These are phyloP conservation scores for Penstemon eatonii DNA, from an alignment of 257 asterid genomes.

Conservation along the genomic window DNA sequence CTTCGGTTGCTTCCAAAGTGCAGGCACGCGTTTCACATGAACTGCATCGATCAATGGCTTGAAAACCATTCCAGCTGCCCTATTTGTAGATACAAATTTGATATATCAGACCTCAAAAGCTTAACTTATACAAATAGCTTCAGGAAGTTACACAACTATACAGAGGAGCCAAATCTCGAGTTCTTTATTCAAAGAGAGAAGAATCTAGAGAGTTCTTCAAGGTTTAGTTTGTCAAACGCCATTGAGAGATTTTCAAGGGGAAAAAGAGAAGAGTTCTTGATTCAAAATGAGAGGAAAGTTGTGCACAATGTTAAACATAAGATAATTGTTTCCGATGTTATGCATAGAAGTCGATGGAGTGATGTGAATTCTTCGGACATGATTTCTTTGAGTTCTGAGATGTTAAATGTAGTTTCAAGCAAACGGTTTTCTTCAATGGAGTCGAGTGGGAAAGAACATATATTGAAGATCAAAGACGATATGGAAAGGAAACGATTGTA, in stretches of 20 bases:
- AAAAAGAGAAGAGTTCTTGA: conserved; percentile 36
- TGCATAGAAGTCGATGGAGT: conserved; percentile 66
- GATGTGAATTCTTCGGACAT: conserved; percentile 62
- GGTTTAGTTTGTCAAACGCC: conserved; percentile 32
- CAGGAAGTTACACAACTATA: conserved; percentile 10
- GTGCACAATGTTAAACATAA: conserved; percentile 51
- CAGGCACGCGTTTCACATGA: conserved; percentile 53
- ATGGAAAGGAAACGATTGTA: conserved; percentile 34
- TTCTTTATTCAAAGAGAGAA: conserved; percentile 42
- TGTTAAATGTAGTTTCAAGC: conserved; percentile 40
- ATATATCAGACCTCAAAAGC: conserved; percentile 32
- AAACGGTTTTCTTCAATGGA: conserved; percentile 28
- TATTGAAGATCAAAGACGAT: conserved; percentile 45
- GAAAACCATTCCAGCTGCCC: conserved; percentile 62
- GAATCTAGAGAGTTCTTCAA: conserved; percentile 26
- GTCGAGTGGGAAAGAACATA: conserved; percentile 21
- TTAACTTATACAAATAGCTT: conserved; percentile 33
- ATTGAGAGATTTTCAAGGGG: conserved; percentile 30
- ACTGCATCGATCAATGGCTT: conserved; percentile 52
- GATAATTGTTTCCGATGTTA: conserved; percentile 52
- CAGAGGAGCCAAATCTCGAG: conserved; percentile 33
- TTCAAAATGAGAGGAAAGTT: conserved; percentile 9
- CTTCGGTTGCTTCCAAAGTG: conserved; percentile 58
- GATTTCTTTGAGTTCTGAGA: conserved; percentile 53
- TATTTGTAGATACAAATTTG: conserved; percentile 41